Percentiles rank a stretch among this genome's conserved stretches.
Evolutionary conservation across 148 eudicot genomes (phyloP).

Genomic region (Drosera capensis): DNA sequence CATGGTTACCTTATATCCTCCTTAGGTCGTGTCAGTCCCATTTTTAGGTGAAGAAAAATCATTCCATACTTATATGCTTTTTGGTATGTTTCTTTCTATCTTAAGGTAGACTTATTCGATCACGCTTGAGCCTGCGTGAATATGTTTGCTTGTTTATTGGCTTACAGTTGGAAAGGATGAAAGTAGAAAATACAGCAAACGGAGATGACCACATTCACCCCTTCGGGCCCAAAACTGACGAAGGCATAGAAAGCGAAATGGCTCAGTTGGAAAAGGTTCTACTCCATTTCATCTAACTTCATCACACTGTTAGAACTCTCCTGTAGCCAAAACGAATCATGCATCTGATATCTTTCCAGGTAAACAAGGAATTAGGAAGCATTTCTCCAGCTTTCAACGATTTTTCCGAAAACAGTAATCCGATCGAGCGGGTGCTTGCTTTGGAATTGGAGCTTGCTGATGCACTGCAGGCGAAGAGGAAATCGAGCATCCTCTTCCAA

Average conservation of each 20-base stretch:
- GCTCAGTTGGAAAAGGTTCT: conserved; percentile 49
- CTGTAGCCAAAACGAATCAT: neutral
- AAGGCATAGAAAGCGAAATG: conserved; percentile 41
- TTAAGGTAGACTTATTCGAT: neutral
- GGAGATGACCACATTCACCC: conserved; percentile 15
- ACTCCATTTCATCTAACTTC: neutral
- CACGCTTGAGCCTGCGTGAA: neutral
- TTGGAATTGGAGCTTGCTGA: conserved; percentile 96
- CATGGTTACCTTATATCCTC: too few species aligned
- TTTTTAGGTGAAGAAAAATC: too few species aligned
- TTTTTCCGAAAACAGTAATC: conserved; percentile 48
- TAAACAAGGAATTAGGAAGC: conserved; percentile 56
- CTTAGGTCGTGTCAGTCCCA: too few species aligned
- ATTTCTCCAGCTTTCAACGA: conserved; percentile 47
- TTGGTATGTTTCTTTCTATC: too few species aligned
- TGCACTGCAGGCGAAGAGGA: conserved; percentile 62
- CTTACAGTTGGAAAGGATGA: conserved; percentile 78
- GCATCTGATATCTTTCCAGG: conserved; percentile 20
- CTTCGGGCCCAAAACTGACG: conserved; percentile 22
- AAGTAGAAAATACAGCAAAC: conserved; percentile 42
- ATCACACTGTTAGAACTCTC: neutral
- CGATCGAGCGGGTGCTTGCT: conserved; percentile 89
- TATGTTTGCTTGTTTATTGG: neutral
- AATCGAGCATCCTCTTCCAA: conserved; percentile 51
- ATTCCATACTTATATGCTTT: too few species aligned